These are phyloP conservation scores for Nothophoma quercina DNA, from an alignment of 2,329 filamentous ascomycete genomes.

Conservation along the genomic window DNA sequence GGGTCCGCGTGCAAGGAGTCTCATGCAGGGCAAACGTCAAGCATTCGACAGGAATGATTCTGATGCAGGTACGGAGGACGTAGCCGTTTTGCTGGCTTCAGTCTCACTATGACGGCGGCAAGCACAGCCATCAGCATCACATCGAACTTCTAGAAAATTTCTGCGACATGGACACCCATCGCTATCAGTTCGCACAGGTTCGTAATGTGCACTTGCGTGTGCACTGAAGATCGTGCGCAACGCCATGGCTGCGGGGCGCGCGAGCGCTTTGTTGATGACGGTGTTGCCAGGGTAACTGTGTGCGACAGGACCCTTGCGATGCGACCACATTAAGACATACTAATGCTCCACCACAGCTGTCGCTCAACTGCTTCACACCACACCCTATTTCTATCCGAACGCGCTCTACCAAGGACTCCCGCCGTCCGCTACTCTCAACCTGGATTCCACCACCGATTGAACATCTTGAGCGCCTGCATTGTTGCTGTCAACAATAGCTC, in stretches of 20 bases:
- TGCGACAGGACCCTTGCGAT: not conserved
- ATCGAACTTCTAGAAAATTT: not conserved
- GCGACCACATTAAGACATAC: slow-evolving; percentile 3
- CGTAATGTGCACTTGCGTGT: slow-evolving; percentile 8
- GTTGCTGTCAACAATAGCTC: slow-evolving; percentile 25
- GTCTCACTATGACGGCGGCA: not conserved
- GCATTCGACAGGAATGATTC: slow-evolving; percentile 12
- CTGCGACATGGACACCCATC: slow-evolving; percentile 1
- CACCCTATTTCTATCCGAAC: slow-evolving; percentile 41
- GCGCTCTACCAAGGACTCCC: slow-evolving; percentile 29
- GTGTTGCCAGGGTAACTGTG: slow-evolving; percentile 39
- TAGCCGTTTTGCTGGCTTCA: not conserved
- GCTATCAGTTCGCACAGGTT: not conserved
- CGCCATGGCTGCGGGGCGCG: slow-evolving; percentile 30
- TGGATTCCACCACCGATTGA: slow-evolving; percentile 26
- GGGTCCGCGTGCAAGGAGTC: slow-evolving; percentile 8
- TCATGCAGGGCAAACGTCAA: slow-evolving; percentile 27
- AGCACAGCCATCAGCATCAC: not conserved
- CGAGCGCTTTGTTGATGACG: slow-evolving; percentile 32
- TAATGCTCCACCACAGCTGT: slow-evolving; percentile 1
- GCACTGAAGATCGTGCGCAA: slow-evolving; percentile 15
- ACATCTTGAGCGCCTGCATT: slow-evolving; percentile 25
- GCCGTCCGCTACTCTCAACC: slow-evolving; percentile 33
- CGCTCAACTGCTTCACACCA: slow-evolving; percentile 19
- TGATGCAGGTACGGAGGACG: slow-evolving; percentile 21